phyloP scores from a whole-genome alignment of 1,284 basidiomycete genomes.

The Cryptococcus amylolentus region DNA sequence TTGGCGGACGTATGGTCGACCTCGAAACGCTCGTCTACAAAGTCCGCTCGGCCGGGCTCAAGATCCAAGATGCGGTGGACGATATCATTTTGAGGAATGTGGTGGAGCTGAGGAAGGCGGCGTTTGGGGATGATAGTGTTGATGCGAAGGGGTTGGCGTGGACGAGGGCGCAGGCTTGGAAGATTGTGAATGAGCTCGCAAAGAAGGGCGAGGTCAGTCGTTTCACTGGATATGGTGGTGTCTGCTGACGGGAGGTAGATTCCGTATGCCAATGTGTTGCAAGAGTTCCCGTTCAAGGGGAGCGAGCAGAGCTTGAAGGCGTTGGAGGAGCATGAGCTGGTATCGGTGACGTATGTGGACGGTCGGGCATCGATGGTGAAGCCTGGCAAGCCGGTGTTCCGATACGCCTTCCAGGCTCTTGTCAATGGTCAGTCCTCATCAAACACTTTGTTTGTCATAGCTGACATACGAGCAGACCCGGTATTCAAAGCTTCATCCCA shows the following conservation, averaged over 20 bases:
- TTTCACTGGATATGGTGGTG: neutral
- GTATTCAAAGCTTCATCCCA: conserved; percentile 80
- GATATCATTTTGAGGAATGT: conserved; percentile 78
- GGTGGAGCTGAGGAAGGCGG: conserved; percentile 80
- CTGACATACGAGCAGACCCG: conserved; percentile 55
- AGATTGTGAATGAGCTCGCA: conserved; percentile 70
- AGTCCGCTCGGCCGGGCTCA: conserved; percentile 64
- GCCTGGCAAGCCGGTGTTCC: conserved; percentile 86
- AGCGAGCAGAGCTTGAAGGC: conserved; percentile 75
- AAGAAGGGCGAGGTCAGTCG: conserved; percentile 62
- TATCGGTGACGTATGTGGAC: conserved; percentile 70
- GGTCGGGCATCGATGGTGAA: conserved; percentile 79
- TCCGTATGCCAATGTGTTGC: conserved; percentile 75
- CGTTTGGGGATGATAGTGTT: conserved; percentile 86
- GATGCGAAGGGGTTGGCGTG: conserved; percentile 80
- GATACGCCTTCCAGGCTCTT: conserved; percentile 76
- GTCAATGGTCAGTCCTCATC: conserved; percentile 59
- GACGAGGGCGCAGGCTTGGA: conserved; percentile 86
- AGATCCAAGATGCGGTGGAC: conserved; percentile 75
- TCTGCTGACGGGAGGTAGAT: conserved; percentile 52
- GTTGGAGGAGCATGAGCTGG: conserved; percentile 87
- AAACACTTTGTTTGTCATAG: neutral
- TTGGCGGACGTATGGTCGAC: conserved; percentile 77
- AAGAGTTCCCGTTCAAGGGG: conserved; percentile 87
- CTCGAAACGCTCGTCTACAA: conserved; percentile 69